Evolutionary conservation across 2,329 filamentous ascomycete genomes (phyloP).

Genomic region (Teratosphaeriaceae sp.): DNA sequence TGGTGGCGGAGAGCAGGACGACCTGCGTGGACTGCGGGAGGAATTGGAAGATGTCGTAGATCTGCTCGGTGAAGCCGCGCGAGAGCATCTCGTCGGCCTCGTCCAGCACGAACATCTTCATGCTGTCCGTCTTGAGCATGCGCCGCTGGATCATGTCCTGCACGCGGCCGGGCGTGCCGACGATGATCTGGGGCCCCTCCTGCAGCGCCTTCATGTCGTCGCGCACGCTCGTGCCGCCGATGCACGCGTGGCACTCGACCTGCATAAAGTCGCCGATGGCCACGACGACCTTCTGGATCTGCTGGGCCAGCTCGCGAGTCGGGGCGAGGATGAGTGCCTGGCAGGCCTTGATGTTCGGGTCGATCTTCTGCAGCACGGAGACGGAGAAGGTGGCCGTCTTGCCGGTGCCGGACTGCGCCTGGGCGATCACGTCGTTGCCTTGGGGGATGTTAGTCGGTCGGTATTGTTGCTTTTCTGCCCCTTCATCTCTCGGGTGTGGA

Average conservation of each 20-base stretch:
- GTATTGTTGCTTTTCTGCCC: too few relatives aligned
- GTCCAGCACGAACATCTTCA: conserved; percentile 99
- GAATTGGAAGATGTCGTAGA: conserved; percentile 99
- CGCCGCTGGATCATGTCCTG: conserved; percentile 99
- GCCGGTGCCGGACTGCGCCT: conserved; percentile 99
- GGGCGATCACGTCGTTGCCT: conserved; percentile 97
- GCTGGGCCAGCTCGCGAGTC: conserved; percentile 96
- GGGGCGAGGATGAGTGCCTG: conserved; percentile 97
- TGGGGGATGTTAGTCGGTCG: conserved; percentile 34
- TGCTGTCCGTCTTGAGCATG: conserved; percentile 90
- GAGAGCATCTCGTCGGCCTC: conserved; percentile 99
- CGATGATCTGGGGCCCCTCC: conserved; percentile 93
- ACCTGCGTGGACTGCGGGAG: conserved; percentile 98
- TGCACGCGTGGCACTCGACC: conserved; percentile 98
- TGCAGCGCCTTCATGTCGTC: conserved; percentile 98
- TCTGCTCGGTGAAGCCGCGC: conserved; percentile 99
- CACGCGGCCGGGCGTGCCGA: conserved; percentile 96
- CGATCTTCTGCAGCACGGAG: conserved; percentile 97
- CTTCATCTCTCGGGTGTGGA: too few relatives aligned
- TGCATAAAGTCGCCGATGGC: conserved; percentile 99
- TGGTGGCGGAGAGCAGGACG: conserved; percentile 94
- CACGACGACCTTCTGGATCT: conserved; percentile 99
- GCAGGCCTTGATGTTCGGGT: conserved; percentile 88
- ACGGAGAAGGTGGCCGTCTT: conserved; percentile 99
- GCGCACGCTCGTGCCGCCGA: conserved; percentile 95